Evolutionary conservation across 768 basidiomycete genomes (phyloP).

Genomic region (Russula vinacea): DNA sequence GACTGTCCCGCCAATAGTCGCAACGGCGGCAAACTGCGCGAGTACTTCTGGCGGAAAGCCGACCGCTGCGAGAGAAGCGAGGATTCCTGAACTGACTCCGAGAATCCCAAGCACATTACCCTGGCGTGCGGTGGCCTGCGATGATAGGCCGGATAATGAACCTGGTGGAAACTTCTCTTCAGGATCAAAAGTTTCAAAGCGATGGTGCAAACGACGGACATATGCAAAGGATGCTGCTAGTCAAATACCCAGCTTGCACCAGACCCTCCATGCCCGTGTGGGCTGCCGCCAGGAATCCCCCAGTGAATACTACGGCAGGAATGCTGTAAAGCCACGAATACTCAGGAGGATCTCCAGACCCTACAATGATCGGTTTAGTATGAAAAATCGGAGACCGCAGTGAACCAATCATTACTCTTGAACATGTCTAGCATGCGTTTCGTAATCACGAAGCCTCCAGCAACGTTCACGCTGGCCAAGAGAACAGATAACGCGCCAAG

Average conservation of each 20-base stretch:
- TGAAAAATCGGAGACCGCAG: background rate
- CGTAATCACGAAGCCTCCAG: slow-evolving; percentile 85
- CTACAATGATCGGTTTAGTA: slow-evolving; percentile 38
- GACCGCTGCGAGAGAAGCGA: slow-evolving; percentile 77
- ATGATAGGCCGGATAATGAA: slow-evolving; percentile 74
- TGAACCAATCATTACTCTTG: slow-evolving; percentile 56
- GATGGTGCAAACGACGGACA: slow-evolving; percentile 40
- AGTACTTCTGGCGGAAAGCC: slow-evolving; percentile 75
- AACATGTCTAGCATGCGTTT: slow-evolving; percentile 95
- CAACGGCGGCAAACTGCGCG: slow-evolving; percentile 73
- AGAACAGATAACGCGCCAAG: slow-evolving; percentile 83
- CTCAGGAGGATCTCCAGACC: slow-evolving; percentile 82
- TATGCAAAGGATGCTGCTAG: slow-evolving; percentile 84
- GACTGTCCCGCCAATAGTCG: slow-evolving; percentile 65
- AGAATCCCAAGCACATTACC: slow-evolving; percentile 89
- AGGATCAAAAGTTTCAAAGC: background rate
- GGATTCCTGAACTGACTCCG: slow-evolving; percentile 77
- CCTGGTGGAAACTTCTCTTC: slow-evolving; percentile 39
- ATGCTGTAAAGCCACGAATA: slow-evolving; percentile 80
- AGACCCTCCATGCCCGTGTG: slow-evolving; percentile 82
- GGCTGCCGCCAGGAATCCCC: slow-evolving; percentile 77
- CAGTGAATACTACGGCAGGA: slow-evolving; percentile 78
- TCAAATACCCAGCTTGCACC: slow-evolving; percentile 83
- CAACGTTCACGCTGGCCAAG: slow-evolving; percentile 82
- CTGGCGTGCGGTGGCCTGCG: slow-evolving; percentile 78